A percentile compares a stretch with the other conserved stretches of the same genome.
These are phyloP conservation scores for Hanseniaspora jakobsenii DNA, from an alignment of 805 yeast genomes.

Conservation along the genomic window DNA sequence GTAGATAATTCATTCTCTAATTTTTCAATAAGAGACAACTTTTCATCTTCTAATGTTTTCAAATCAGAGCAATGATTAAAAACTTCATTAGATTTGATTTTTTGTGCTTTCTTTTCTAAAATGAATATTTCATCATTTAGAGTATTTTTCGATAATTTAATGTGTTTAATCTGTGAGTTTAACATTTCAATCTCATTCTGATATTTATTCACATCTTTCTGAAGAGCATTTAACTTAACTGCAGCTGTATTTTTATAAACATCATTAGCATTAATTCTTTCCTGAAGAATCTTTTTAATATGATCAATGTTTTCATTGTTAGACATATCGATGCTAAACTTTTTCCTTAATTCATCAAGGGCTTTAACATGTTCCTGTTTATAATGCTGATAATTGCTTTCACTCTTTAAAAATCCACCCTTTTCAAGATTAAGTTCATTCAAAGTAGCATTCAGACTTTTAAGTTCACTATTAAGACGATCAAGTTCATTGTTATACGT, in stretches of 20 bases:
- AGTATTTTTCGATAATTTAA: constrained; percentile 28
- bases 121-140: constrained; percentile 29
- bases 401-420: constrained; percentile 33
- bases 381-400: constrained; percentile 21
- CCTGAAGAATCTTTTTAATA: no score
- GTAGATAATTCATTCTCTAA: neutral
- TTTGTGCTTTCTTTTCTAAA: constrained; percentile 31
- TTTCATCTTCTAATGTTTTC: constrained; percentile 33
- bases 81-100: constrained; percentile 32
- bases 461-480: no score
- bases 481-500: no score
- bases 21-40: neutral
- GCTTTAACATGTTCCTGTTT: constrained; percentile 15
- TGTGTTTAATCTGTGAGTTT: constrained; percentile 34
- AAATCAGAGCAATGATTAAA: constrained; percentile 28
- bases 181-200: constrained; percentile 37
- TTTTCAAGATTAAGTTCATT: constrained; percentile 29
- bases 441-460: constrained; percentile 19
- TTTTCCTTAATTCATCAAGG: neutral
- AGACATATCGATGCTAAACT: no score
- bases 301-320: no score
- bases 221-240: constrained; percentile 8
- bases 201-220: constrained; percentile 25
- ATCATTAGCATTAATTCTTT: no score
- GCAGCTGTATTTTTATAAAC: no score